These are phyloP conservation scores for Cyclotella distinguenda DNA, from an alignment of 108 stramenopile genomes.

Conservation along the genomic window DNA sequence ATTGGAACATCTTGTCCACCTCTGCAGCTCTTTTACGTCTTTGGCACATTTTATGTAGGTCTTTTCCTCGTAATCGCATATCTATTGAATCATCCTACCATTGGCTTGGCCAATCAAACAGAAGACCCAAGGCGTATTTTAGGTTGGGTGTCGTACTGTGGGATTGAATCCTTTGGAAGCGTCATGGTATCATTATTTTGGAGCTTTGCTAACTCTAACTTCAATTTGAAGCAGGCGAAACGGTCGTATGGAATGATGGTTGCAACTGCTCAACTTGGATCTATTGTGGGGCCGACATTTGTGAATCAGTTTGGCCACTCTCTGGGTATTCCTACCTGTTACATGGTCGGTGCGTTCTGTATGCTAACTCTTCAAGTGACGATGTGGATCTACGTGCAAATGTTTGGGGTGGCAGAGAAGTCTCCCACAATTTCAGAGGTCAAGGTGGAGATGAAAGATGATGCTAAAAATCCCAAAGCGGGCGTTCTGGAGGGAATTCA, in stretches of 20 bases:
- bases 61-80: slow-evolving; percentile 80
- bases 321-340: slow-evolving; percentile 77
- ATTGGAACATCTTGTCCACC: neutral
- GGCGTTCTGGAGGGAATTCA: slow-evolving; percentile 92
- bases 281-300: slow-evolving; percentile 92
- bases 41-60: slow-evolving; percentile 90
- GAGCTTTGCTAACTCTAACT: slow-evolving; percentile 94
- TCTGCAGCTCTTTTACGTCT: slow-evolving; percentile 85
- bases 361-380: slow-evolving; percentile 90
- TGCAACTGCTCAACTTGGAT: slow-evolving; percentile 92
- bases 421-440: slow-evolving; percentile 21
- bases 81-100: slow-evolving; percentile 79
- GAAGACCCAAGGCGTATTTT: slow-evolving; percentile 73
- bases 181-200: slow-evolving; percentile 95
- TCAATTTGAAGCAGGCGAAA: slow-evolving; percentile 90
- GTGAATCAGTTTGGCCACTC: slow-evolving; percentile 68
- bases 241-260: slow-evolving; percentile 94
- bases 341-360: slow-evolving; percentile 76
- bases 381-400: slow-evolving; percentile 86
- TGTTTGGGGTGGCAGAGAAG: slow-evolving; percentile 63
- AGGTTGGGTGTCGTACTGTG: slow-evolving; percentile 95
- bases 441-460: slow-evolving; percentile 48
- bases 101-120: slow-evolving; percentile 83
- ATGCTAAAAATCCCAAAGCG: slow-evolving; percentile 60
- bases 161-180: slow-evolving; percentile 95